Conservation (phyloP, 495 filamentous ascomycete genomes). For the Penicillium goetzii region DNA sequence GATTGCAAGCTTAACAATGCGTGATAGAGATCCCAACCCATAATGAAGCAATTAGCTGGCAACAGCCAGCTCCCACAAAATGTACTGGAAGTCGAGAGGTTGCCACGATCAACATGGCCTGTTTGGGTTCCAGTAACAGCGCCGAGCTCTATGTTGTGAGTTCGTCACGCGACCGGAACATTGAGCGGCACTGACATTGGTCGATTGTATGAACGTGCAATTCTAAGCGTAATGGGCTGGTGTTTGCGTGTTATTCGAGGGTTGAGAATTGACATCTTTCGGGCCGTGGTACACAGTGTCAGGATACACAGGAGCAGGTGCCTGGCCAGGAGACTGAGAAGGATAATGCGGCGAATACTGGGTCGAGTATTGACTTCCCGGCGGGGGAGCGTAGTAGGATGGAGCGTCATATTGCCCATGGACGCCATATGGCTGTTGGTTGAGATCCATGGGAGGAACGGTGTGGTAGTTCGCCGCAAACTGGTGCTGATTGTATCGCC, state of each 20-base stretch:
- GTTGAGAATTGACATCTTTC: background rate
- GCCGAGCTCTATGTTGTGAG: background rate
- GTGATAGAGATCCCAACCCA: background rate
- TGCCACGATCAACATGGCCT: background rate
- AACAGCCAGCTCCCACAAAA: background rate
- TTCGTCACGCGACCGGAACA: background rate
- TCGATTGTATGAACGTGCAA: background rate
- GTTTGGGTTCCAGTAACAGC: background rate
- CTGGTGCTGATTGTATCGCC: background rate
- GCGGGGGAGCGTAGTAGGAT: background rate
- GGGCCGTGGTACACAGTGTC: background rate
- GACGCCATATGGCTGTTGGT: background rate
- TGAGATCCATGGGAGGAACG: conserved; percentile 2
- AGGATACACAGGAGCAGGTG: background rate
- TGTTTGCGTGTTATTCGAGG: background rate
- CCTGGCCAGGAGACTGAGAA: background rate
- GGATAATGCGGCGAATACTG: background rate
- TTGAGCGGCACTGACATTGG: background rate
- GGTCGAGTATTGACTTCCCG: background rate
- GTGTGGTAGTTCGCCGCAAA: background rate
- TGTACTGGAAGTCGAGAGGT: background rate
- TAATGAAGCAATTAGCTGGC: background rate
- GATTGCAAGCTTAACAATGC: background rate
- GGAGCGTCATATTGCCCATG: background rate
- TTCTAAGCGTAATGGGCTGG: background rate